Evolutionary conservation across 2,329 filamentous ascomycete genomes (phyloP), one percentile per base, ranked within the genome.

Genomic region (Paraconiothyrium sp.): DNA sequence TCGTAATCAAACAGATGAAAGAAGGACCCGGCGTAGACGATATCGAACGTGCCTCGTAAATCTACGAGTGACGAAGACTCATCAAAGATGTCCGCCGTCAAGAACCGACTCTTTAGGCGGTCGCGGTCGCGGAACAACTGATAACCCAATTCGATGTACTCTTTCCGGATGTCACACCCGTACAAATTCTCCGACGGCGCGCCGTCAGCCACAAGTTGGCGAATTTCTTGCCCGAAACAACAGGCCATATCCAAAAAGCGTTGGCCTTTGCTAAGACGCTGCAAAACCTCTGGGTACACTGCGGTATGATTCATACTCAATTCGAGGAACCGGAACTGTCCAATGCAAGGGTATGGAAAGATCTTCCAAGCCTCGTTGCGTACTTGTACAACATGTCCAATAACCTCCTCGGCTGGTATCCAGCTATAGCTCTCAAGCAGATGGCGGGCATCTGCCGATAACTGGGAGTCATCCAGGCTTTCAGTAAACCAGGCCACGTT

Each of bases 131-230:
- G 46, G 60, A 78, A 78, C 22, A 78, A 67, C 54, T 71, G 61
- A 60, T 76, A 88, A 32, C 87, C 87, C n/a, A 86, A 73, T 11
- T 86, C 80, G 56, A 88, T 80, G 65, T 88, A 86, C 11, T 71
- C 67, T 1, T 65, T 24, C 34, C 72, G 66, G 20, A 83, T 65
- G 59, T 84, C 81, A 14, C 72, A 71, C 27, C 80, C 81, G 50
- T 72, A 74, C 0, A 82, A 71, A 35, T 80, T 79, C 30, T 73
- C 65, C 2, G 75, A 62, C 2, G 80, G 80, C 2, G 72, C 80
- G 5, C 80, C 80, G 52, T 80, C 79, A 20, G 62, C 59, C 3
- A 66, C 75, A 11, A 84, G 71, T 54, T 79, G 74, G 1, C 81
- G 76, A 54, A 83, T 72, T 22, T 79, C 78, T 46, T 83, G 78